These are phyloP conservation scores for Boletus patriciae DNA, from an alignment of 768 basidiomycete genomes.

Conservation along the genomic window DNA sequence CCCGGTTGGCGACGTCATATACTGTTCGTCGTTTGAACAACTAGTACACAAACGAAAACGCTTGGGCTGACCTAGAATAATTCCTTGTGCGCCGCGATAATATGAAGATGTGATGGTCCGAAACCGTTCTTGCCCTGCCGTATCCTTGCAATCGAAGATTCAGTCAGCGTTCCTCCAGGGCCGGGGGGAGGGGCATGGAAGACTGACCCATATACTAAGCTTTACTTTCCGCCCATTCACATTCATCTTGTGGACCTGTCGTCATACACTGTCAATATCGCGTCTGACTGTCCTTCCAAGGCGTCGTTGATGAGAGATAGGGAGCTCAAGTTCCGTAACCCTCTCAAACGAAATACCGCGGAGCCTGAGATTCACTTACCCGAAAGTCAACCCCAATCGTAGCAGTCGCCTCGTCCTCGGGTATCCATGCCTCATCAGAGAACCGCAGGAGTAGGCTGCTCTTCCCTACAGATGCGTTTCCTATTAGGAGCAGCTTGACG, in stretches of 20 bases:
- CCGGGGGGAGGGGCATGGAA: not conserved
- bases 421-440: slow-evolving; percentile 93
- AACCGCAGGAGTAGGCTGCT: slow-evolving; percentile 91
- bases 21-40: slow-evolving; percentile 47
- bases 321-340: not conserved
- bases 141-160: slow-evolving; percentile 55
- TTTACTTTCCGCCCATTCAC: slow-evolving; percentile 83
- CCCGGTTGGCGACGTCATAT: slow-evolving; percentile 91
- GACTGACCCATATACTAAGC: slow-evolving; percentile 93
- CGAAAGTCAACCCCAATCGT: slow-evolving; percentile 87
- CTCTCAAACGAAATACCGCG: not conserved
- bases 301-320: not conserved
- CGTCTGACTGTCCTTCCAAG: no score
- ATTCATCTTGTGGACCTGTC: slow-evolving; percentile 85
- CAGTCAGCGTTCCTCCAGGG: not conserved
- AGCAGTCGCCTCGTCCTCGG: slow-evolving; percentile 84
- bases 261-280: not conserved
- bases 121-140: slow-evolving; percentile 96
- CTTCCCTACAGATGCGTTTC: slow-evolving; percentile 91
- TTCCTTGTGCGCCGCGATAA: slow-evolving; percentile 85
- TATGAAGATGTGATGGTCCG: slow-evolving; percentile 94
- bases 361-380: slow-evolving; percentile 46
- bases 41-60: not conserved
- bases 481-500: slow-evolving; percentile 81
- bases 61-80: slow-evolving; percentile 59